Base-by-base conservation (phyloP, 306 rosid genomes). In the Cucumis hystrix region DNA sequence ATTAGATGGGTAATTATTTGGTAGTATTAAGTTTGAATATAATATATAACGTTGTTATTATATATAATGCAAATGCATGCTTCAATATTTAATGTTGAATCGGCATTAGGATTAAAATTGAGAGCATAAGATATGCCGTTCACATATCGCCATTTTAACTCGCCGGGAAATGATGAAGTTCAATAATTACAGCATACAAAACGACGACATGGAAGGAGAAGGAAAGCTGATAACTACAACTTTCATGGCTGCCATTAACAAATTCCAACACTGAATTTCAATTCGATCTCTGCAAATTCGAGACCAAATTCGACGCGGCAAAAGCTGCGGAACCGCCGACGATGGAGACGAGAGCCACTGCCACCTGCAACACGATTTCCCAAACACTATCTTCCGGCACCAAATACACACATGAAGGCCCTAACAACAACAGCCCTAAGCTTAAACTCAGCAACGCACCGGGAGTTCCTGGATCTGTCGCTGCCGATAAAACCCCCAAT, bases 381-480 rank as follows among this genome's bases (percentile, higher is more conserved):
- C 88, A 89, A 66, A 84, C 79, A 76, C 86, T 79, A 20, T 92
- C 99, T 79, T 92, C 97, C 12, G 99, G 97, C 66, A 95, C 97
- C 61, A 95, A 56, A 62, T 85, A 92, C 41, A 89, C 99, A 54
- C 74, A 82, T 17, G 83, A 74, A 7, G 99, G 99, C 9, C 99
- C 99, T 77, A 91, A 80, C 52, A 95, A 75, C 77, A 95, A 79
- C 39, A 95, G 80, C 9, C 63, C 90, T 8, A 92, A 74, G 83
- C 97, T 86, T 10, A 95, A 85, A 25, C 84, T 88, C 17, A 90
- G 66, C 76, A 95, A 79, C 17, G 90, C 76, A 15, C 87, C 90
- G 2, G 99, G 99, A 6, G 97, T 95, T 58, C 84, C 91, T 1
- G 97, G 93, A 80, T 95, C 92, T 15, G 97, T 91, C 13, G 97